phyloP scores from a whole-genome alignment of 495 filamentous ascomycete species.

The Xylona heveae region DNA sequence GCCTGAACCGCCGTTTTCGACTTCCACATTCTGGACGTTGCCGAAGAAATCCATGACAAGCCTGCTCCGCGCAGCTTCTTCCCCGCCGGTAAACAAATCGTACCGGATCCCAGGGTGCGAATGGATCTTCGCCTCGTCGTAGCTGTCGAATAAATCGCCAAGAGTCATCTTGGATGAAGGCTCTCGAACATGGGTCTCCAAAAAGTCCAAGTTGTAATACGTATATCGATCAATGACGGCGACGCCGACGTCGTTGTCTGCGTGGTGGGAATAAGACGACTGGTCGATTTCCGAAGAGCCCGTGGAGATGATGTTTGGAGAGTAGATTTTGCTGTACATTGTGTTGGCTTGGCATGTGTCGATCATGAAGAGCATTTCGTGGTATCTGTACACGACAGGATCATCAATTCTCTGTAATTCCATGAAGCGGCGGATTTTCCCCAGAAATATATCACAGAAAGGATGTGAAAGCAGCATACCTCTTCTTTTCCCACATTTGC shows the following conservation, averaged over 20 bases:
- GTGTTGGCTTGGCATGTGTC: constrained; percentile 99
- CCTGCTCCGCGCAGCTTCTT: constrained; percentile 46
- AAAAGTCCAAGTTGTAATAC: constrained; percentile 94
- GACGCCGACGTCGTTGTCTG: constrained; percentile 92
- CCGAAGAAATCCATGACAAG: constrained; percentile 93
- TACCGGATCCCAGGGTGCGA: constrained; percentile 79
- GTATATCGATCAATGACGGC: constrained; percentile 97
- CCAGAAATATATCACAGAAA: background rate
- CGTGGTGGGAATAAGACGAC: constrained; percentile 89
- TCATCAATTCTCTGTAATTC: too few relatives aligned
- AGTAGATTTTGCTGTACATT: constrained; percentile 96
- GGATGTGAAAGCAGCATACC: constrained; percentile 31
- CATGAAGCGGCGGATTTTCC: background rate
- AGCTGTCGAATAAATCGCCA: constrained; percentile 87
- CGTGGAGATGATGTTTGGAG: constrained; percentile 89
- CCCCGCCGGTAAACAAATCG: constrained; percentile 72
- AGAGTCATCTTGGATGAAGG: constrained; percentile 66
- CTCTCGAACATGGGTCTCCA: constrained; percentile 74
- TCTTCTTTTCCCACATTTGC: constrained; percentile 99
- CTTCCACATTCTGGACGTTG: constrained; percentile 90
- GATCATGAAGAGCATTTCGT: constrained; percentile 98
- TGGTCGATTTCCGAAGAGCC: constrained; percentile 86
- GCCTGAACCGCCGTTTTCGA: constrained; percentile 32
- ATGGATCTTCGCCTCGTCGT: constrained; percentile 88
- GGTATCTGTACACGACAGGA: constrained; percentile 33